Percentiles rank a stretch among this genome's conserved stretches.
Conservation (phyloP, 164 flowering plant genomes). For the Sedum album region DNA sequence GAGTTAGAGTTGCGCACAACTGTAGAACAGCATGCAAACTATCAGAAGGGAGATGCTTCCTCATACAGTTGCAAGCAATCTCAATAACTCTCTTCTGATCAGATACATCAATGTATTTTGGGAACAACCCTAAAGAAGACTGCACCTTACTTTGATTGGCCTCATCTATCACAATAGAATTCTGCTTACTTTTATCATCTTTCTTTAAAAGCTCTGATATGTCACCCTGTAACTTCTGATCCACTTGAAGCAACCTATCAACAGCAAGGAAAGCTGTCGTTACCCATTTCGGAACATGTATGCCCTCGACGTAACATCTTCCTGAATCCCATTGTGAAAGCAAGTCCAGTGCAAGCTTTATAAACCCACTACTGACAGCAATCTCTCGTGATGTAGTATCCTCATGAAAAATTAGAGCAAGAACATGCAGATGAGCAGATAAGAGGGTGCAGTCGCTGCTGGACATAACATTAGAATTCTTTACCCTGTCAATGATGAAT, state of each 20-base stretch:
- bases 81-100: constrained; percentile 79
- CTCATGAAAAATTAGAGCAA: constrained; percentile 89
- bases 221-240: constrained; percentile 55
- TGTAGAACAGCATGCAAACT: constrained; percentile 86
- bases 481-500: constrained; percentile 61
- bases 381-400: constrained; percentile 76
- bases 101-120: constrained; percentile 26
- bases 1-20: constrained; percentile 78
- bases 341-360: constrained; percentile 52
- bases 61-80: constrained; percentile 73
- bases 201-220: constrained; percentile 57
- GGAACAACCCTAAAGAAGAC: constrained; percentile 26
- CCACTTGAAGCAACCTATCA: constrained; percentile 79
- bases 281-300: constrained; percentile 82
- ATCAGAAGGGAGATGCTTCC: constrained; percentile 73
- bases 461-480: constrained; percentile 32
- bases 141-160: constrained; percentile 42
- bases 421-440: constrained; percentile 77
- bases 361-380: constrained; percentile 60
- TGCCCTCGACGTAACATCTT: constrained; percentile 23
- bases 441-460: constrained; percentile 37
- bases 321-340: constrained; percentile 60
- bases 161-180: constrained; percentile 43
- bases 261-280: constrained; percentile 80
- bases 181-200: constrained; percentile 29